Percentiles rank a stretch among this genome's conserved stretches.
These are phyloP conservation scores for Didymella arachidicola DNA, from an alignment of 2,329 filamentous ascomycete species.

Conservation along the genomic window DNA sequence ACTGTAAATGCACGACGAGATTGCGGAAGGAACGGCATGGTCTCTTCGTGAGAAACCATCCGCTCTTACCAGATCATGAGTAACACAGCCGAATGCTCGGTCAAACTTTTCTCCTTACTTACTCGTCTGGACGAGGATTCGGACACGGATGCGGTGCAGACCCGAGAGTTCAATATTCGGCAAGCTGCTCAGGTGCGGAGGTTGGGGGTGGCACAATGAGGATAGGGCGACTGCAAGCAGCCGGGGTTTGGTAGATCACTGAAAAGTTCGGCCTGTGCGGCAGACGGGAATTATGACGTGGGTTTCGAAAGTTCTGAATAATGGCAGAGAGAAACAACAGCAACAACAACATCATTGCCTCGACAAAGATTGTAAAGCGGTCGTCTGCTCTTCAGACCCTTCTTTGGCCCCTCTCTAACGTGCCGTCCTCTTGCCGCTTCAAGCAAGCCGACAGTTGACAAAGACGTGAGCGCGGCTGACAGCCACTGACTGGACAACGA, in stretches of 20 bases:
- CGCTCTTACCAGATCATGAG: background rate
- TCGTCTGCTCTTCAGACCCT: background rate
- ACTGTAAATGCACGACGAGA: background rate
- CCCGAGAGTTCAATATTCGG: conserved; percentile 1
- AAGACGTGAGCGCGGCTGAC: conserved; percentile 21
- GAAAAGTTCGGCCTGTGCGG: conserved; percentile 12
- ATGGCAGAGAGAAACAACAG: background rate
- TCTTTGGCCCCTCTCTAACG: background rate
- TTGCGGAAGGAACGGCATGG: background rate
- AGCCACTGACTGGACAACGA: conserved; percentile 30
- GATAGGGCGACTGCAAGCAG: background rate
- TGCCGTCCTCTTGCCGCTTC: background rate
- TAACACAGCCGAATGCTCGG: background rate
- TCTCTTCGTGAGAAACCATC: background rate
- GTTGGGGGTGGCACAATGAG: background rate
- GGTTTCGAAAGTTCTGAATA: background rate
- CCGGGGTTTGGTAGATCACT: conserved; percentile 15
- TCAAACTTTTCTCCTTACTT: background rate
- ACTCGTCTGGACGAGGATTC: conserved; percentile 1
- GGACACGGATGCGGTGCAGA: conserved; percentile 8
- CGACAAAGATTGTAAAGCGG: background rate
- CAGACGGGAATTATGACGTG: conserved; percentile 14
- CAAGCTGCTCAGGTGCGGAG: conserved; percentile 6
- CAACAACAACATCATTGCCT: background rate
- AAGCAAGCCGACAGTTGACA: background rate